These are phyloP conservation scores for Xylaria sp. DNA, from an alignment of 2,329 filamentous ascomycete species.

Conservation along the genomic window DNA sequence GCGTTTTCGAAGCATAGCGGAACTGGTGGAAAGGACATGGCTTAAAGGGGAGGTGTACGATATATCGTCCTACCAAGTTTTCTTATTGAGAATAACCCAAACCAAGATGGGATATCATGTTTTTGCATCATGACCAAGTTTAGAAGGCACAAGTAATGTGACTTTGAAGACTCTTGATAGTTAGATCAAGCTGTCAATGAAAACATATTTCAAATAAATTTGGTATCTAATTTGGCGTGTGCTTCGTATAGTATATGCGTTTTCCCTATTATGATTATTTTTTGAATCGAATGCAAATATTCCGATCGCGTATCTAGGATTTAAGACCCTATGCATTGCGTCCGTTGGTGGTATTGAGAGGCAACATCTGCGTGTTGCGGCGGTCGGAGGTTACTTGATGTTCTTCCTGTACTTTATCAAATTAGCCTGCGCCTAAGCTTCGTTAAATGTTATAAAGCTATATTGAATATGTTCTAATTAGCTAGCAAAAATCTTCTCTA, in stretches of 20 bases:
- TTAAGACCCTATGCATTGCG: too few species aligned
- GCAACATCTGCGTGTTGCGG: too few species aligned
- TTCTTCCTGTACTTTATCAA: not conserved
- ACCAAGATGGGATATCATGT: not conserved
- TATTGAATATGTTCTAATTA: too few species aligned
- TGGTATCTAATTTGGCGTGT: not conserved
- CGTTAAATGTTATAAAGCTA: too few species aligned
- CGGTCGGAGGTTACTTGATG: too few species aligned
- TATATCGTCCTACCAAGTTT: not conserved
- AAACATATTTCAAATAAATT: not conserved
- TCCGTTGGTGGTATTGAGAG: too few species aligned
- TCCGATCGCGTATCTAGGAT: too few species aligned
- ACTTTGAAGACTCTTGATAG: not conserved
- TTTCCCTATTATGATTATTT: too few species aligned
- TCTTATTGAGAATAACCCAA: not conserved
- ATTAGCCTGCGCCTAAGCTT: too few species aligned
- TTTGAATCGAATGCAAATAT: too few species aligned
- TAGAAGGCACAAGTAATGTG: not conserved
- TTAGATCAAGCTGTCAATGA: not conserved
- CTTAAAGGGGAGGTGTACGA: not conserved
- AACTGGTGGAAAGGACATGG: constrained; percentile 39
- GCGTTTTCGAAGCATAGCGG: constrained; percentile 35
- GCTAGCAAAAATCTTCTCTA: too few species aligned
- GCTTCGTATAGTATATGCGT: not conserved
- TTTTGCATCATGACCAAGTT: not conserved